Evolutionary conservation across 2,329 filamentous ascomycete genomes (phyloP).

Genomic region (Pseudogymnoascus sp.): DNA sequence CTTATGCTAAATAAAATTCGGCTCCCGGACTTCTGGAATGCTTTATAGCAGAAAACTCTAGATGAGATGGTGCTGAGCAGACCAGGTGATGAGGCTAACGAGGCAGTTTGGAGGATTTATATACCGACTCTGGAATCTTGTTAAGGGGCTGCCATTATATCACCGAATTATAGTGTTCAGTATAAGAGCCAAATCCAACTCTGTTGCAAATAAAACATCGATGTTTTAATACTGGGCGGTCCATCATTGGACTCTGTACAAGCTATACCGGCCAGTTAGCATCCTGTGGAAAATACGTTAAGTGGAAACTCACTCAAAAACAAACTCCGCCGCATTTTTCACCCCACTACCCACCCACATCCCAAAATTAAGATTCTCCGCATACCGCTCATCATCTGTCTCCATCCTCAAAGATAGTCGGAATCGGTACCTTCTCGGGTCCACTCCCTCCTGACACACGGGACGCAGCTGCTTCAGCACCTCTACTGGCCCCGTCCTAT

Average conservation of each 20-base stretch:
- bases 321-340: conserved; percentile 38
- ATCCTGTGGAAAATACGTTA: background rate
- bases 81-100: too few species aligned
- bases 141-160: background rate
- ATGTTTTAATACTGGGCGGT: too few species aligned
- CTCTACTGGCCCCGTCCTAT: conserved; percentile 40
- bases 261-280: background rate
- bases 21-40: background rate
- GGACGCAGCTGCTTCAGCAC: conserved; percentile 23
- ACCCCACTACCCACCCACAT: conserved; percentile 45
- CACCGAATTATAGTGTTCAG: background rate
- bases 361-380: conserved; percentile 42
- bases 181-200: background rate
- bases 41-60: background rate
- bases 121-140: background rate
- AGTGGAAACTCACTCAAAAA: conserved; percentile 36
- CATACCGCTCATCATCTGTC: conserved; percentile 43
- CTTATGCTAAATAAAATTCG: background rate
- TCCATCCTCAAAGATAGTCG: conserved; percentile 44
- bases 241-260: background rate
- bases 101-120: background rate
- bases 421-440: conserved; percentile 37
- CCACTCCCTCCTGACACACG: conserved; percentile 21
- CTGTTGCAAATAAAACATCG: background rate
- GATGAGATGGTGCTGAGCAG: background rate